Base-by-base conservation (phyloP, 768 basidiomycete species). In the Lepiota brunneoincarnata region DNA sequence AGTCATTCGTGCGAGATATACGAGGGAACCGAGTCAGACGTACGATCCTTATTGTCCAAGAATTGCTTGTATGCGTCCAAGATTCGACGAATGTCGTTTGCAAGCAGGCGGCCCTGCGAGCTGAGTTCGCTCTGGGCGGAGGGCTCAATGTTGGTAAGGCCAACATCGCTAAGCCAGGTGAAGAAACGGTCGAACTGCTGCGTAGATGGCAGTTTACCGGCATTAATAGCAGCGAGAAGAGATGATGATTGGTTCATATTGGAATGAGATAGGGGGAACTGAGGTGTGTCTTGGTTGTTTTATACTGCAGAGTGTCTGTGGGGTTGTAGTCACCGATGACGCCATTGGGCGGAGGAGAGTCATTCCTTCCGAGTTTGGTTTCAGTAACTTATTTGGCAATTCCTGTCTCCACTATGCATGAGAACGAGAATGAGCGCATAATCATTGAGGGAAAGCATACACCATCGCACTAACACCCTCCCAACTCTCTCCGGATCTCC, bases 131-230 rank as follows among this genome's bases (percentile, higher is more conserved):
- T 72, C 3, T 68, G 65, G 1, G 68, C 56, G 6, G 66, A 54
- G 1, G 75, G 71, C 41, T 82, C 74, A 20, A 75, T 67, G 37
- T 75, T 72, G 6, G 81, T 66, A 54, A 85, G 69, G 9, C 76
- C 71, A 34, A 79, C 72, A 11, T 73, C 62, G 37, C 82, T 79
- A 42, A 81, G 61, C 74, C 76, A 82, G 62, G 86, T 80, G 58
- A 86, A 75, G 61, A 77, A 74, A 0, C 63, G 62, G 56, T 75
- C 74, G 36, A 80, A 59, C 62, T 90, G 88, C 24, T 77, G 66
- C 10, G 86, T 83, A 1, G 75, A 75, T 15, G 88, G 88, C 3
- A 88, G 70, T 63, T 90, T 90, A 18, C 86, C 86, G 15, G 86
- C 86, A 57, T 82, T 77, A 60, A 89, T 67, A 6, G 88, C 88